These are phyloP conservation scores for Picochlorum sp. DNA, from an alignment of 139 green algal genomes.

Conservation along the genomic window DNA sequence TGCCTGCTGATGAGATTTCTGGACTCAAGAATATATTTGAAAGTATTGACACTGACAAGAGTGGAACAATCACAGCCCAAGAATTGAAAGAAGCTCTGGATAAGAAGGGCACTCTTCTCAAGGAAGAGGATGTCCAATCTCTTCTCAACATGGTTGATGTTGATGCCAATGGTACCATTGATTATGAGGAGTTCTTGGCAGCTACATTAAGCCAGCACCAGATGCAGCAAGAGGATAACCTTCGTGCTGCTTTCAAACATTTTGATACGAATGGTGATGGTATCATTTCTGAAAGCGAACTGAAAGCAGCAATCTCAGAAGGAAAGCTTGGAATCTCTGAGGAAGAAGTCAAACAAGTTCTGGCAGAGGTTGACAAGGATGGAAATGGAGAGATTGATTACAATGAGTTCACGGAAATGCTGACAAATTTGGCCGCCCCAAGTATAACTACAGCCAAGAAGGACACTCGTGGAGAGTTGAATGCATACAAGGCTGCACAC, in stretches of 20 bases:
- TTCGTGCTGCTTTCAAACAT: slow-evolving; percentile 62
- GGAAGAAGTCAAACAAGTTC: slow-evolving; percentile 33
- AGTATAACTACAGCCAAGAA: background rate
- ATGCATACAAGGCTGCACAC: slow-evolving; percentile 25
- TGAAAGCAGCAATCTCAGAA: slow-evolving; percentile 43
- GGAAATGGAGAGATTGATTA: slow-evolving; percentile 67
- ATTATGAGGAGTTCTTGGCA: slow-evolving; percentile 89
- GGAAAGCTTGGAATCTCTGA: background rate
- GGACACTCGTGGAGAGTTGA: slow-evolving; percentile 15
- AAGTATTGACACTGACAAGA: slow-evolving; percentile 82
- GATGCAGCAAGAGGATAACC: slow-evolving; percentile 69
- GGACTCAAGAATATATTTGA: slow-evolving; percentile 84
- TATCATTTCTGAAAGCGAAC: slow-evolving; percentile 57
- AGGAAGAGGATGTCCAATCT: slow-evolving; percentile 51
- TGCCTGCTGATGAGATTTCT: slow-evolving; percentile 84
- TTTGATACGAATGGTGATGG: slow-evolving; percentile 72
- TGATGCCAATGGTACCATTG: slow-evolving; percentile 76
- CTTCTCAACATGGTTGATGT: slow-evolving; percentile 75
- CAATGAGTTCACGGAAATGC: slow-evolving; percentile 68
- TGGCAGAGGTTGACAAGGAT: slow-evolving; percentile 59
- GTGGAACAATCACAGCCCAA: slow-evolving; percentile 83
- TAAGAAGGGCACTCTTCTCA: slow-evolving; percentile 60
- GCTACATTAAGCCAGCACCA: slow-evolving; percentile 76
- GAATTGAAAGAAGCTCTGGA: slow-evolving; percentile 70
- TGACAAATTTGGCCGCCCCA: slow-evolving; percentile 14